Conservation (phyloP, 192 early-diverging fungal species). For the Coemansia sp. region DNA sequence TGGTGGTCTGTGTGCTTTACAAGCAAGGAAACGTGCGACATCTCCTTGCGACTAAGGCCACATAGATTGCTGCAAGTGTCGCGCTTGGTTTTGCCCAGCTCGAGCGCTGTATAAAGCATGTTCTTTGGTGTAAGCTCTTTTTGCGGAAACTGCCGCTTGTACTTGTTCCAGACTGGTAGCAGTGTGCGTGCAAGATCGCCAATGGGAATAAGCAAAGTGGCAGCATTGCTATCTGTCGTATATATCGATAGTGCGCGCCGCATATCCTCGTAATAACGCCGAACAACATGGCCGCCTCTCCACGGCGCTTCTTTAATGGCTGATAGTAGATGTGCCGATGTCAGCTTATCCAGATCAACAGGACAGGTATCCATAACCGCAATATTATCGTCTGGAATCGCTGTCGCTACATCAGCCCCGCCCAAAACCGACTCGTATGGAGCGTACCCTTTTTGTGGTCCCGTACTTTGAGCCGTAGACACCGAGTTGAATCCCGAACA, state of each 20-base stretch:
- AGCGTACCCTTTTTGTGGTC: not conserved
- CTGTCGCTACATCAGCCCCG: not conserved
- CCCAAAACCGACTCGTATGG: slow-evolving; percentile 26
- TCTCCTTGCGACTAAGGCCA: slow-evolving; percentile 2
- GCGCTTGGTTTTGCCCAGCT: not conserved
- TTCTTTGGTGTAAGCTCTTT: slow-evolving; percentile 3
- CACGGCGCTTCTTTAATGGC: slow-evolving; percentile 8
- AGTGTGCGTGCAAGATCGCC: slow-evolving; percentile 15
- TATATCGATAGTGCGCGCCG: not conserved
- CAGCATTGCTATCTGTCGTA: not conserved
- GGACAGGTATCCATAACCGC: not conserved
- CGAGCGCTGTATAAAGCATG: slow-evolving; percentile 16
- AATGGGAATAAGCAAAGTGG: not conserved
- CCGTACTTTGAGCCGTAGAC: not conserved
- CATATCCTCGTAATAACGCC: slow-evolving; percentile 14
- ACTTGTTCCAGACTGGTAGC: slow-evolving; percentile 19
- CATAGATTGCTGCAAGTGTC: not conserved
- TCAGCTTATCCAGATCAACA: slow-evolving; percentile 5
- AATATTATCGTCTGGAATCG: not conserved
- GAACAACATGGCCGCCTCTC: not conserved
- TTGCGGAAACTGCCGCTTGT: slow-evolving; percentile 7
- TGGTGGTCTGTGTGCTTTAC: not conserved
- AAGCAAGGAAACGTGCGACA: not conserved
- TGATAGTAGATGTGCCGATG: slow-evolving; percentile 1
- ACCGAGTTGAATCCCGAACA: not conserved